A percentile compares a stretch with the other conserved stretches of the same genome.
Evolutionary conservation across 1,284 basidiomycete species (phyloP).

Genomic region (Cryptococcus sp.): DNA sequence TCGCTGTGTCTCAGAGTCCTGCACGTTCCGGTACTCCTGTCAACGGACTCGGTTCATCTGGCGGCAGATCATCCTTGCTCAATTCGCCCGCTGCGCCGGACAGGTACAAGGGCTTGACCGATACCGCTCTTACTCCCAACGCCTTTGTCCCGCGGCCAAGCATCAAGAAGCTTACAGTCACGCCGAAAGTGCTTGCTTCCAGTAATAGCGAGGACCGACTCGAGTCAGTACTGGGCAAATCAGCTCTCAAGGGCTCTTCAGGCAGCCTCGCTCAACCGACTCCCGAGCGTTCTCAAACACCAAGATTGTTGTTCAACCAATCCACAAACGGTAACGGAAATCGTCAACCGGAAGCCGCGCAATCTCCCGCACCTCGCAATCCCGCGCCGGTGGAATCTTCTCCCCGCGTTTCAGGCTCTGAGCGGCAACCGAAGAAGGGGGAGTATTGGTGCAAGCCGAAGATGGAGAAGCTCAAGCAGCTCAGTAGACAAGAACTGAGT

Average conservation of each 20-base stretch:
- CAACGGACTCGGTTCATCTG: conserved; percentile 18
- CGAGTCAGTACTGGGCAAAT: conserved; percentile 50
- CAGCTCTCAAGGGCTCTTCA: conserved; percentile 30
- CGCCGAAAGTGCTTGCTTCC: conserved; percentile 57
- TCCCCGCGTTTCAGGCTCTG: conserved; percentile 29
- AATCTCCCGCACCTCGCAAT: conserved; percentile 37
- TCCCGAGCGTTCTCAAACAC: conserved; percentile 14
- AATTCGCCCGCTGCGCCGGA: conserved; percentile 42
- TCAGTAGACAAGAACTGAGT: conserved; percentile 68
- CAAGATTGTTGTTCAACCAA: conserved; percentile 27
- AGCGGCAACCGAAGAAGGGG: conserved; percentile 66
- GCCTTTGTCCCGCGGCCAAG: conserved; percentile 74
- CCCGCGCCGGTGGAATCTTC: conserved; percentile 34
- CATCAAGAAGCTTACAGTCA: conserved; percentile 91
- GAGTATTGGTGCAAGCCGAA: conserved; percentile 87
- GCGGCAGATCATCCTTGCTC: conserved; percentile 26
- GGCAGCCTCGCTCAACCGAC: conserved; percentile 16
- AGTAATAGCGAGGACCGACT: conserved; percentile 41
- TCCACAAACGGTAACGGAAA: conserved; percentile 8
- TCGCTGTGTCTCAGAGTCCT: conserved; percentile 43
- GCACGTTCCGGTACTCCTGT: conserved; percentile 35
- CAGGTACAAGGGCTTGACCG: conserved; percentile 60
- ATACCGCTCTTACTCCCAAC: conserved; percentile 57
- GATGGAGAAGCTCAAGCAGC: conserved; percentile 67
- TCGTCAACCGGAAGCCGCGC: conserved; percentile 6